Conservation (phyloP, 345 rosid genomes). For the Populus nigra region DNA sequence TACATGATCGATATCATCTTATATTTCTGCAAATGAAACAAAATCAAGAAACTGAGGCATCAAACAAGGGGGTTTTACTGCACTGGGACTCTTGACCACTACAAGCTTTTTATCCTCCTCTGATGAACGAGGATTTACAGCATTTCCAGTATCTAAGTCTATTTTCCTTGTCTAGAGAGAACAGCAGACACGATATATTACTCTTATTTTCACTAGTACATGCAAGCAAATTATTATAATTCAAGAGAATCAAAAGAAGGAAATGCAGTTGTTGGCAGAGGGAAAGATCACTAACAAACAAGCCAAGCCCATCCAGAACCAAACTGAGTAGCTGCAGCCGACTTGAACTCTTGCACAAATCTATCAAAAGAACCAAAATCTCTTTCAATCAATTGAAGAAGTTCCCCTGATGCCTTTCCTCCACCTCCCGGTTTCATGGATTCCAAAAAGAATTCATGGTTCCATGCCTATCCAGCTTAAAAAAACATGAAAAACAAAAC, state of each 20-base stretch:
- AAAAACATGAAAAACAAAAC: not conserved
- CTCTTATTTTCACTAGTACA: not conserved
- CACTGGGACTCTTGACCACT: constrained; percentile 80
- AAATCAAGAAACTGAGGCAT: constrained; percentile 1
- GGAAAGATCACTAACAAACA: constrained; percentile 52
- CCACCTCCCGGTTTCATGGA: constrained; percentile 92
- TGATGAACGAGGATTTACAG: constrained; percentile 59
- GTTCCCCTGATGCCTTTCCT: constrained; percentile 81
- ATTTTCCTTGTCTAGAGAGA: constrained; percentile 66
- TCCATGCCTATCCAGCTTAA: constrained; percentile 63
- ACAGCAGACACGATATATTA: constrained; percentile 3
- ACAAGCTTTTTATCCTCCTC: constrained; percentile 81
- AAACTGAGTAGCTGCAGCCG: constrained; percentile 77
- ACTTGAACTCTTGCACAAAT: constrained; percentile 51
- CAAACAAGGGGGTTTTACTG: constrained; percentile 89
- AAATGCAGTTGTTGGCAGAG: not conserved
- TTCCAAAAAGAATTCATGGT: constrained; percentile 94
- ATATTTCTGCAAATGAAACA: not conserved
- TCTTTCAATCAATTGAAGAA: constrained; percentile 65
- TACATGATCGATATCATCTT: not conserved
- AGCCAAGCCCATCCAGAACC: constrained; percentile 99
- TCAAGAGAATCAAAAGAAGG: not conserved
- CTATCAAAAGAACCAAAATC: constrained; percentile 78
- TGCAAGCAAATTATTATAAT: not conserved
- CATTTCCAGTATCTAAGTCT: constrained; percentile 61